Evolutionary conservation across 768 basidiomycete species (phyloP).

Genomic region (Tulasnella sp.): DNA sequence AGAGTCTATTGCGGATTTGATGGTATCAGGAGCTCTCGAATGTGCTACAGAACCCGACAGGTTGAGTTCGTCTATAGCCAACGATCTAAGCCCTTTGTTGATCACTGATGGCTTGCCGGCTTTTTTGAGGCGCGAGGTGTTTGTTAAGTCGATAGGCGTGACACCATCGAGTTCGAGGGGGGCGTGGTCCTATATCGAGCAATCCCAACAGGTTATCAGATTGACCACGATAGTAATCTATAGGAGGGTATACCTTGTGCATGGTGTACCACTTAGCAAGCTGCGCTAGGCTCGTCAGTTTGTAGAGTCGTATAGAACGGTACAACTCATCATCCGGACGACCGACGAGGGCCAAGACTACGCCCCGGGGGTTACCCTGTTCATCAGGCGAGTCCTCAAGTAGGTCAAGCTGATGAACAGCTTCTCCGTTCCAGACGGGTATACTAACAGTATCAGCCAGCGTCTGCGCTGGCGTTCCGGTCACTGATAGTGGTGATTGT

Average conservation of each 20-base stretch:
- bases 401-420: slow-evolving; percentile 64
- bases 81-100: slow-evolving; percentile 17
- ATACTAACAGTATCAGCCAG: slow-evolving; percentile 61
- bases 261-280: slow-evolving; percentile 64
- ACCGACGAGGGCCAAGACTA: slow-evolving; percentile 65
- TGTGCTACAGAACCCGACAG: slow-evolving; percentile 21
- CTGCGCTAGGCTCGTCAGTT: slow-evolving; percentile 58
- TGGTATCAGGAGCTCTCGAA: neutral
- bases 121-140: slow-evolving; percentile 23
- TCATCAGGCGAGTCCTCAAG: slow-evolving; percentile 51
- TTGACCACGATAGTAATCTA: too few relatives aligned
- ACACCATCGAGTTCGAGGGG: slow-evolving; percentile 37
- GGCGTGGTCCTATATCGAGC: neutral
- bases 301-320: slow-evolving; percentile 73
- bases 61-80: slow-evolving; percentile 23
- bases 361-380: slow-evolving; percentile 50
- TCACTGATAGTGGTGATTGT: slow-evolving; percentile 29
- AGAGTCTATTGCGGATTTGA: neutral
- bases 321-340: slow-evolving; percentile 43
- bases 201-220: neutral
- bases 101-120: slow-evolving; percentile 21
- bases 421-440: slow-evolving; percentile 66
- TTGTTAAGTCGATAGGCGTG: slow-evolving; percentile 30
- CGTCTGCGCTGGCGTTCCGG: slow-evolving; percentile 33
- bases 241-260: slow-evolving; percentile 48